Percentiles rank a stretch among this genome's conserved stretches.
Evolutionary conservation across 306 rosid species (phyloP).

Genomic region (Astragalus glycyphyllos): DNA sequence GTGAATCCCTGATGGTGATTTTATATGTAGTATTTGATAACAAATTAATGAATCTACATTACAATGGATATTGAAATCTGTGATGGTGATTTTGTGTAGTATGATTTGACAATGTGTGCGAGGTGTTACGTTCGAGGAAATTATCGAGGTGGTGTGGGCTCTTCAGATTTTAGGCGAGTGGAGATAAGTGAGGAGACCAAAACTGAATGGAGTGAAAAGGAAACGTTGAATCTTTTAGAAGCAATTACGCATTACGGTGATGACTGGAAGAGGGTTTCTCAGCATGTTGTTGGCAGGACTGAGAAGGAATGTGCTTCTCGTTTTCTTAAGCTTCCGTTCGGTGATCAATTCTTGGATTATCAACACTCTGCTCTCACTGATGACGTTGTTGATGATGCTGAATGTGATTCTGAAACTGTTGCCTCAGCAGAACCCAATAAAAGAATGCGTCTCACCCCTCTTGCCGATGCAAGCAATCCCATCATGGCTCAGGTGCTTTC

Average conservation of each 20-base stretch:
- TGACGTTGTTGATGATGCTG: slow-evolving; percentile 43
- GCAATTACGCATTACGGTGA: slow-evolving; percentile 81
- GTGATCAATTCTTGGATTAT: slow-evolving; percentile 63
- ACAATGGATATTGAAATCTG: background rate
- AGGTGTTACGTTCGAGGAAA: slow-evolving; percentile 95
- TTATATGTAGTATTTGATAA: slow-evolving; percentile 46
- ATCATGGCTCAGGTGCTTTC: slow-evolving; percentile 91
- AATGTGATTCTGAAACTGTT: slow-evolving; percentile 47
- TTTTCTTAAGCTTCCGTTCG: slow-evolving; percentile 83
- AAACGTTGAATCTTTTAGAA: slow-evolving; percentile 81
- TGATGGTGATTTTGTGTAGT: slow-evolving; percentile 44
- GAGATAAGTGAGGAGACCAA: slow-evolving; percentile 82
- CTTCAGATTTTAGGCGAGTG: slow-evolving; percentile 88
- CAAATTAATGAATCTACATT: background rate
- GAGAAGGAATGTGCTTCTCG: slow-evolving; percentile 90
- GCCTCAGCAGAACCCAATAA: slow-evolving; percentile 52
- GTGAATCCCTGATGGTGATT: background rate
- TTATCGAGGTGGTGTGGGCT: slow-evolving; percentile 78
- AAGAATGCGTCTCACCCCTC: slow-evolving; percentile 84
- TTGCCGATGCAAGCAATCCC: slow-evolving; percentile 97
- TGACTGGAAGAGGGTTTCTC: slow-evolving; percentile 92
- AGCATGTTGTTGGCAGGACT: slow-evolving; percentile 82
- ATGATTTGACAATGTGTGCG: slow-evolving; percentile 89
- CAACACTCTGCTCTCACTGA: slow-evolving; percentile 43
- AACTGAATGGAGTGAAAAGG: slow-evolving; percentile 82